Evolutionary conservation across 768 basidiomycete species (phyloP), one percentile per base, ranked within the genome.

Genomic region (Phallus indusiatus): DNA sequence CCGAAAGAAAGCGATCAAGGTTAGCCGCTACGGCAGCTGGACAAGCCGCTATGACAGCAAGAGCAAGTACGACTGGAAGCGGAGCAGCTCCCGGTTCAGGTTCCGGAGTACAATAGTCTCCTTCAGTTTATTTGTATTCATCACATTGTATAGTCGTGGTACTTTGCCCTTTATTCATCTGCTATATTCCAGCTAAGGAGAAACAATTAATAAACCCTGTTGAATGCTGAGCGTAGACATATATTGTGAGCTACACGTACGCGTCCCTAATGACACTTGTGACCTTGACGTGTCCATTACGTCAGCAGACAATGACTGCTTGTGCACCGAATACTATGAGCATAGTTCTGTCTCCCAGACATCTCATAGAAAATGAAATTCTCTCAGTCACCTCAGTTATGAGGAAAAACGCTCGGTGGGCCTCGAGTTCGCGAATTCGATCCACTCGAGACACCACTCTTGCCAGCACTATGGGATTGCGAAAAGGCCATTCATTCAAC

Each of bases 391-490:
- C 93, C 36, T 88, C 90, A 1, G 81, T 84, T 18, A 98, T 99
- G 94, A 89, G 95, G 71, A 92, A 94, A 76, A 98, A 98, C 74
- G 93, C 94, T 50, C 83, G 96, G 48, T 97, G 95, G 95, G 88
- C 94, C 17, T 83, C 88, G 12, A 81, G 81, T 49, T 80, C 78
- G 55, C 81, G 84, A 66, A 81, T 58, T 49, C 64, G 80, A 22
- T 76, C 82, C 66, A 73, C 81, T 53, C 77, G 81, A 63, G 86
- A 86, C 66, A 80, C 84, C 18, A 79, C 82, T 1, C 73, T 92
- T 46, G 87, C 87, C 51, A 85, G 77, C 66, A 86, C 84, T 65
- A 80, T 88, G 47, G 89, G 89, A 28, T 79, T 90, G 49, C 78
- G 87, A 53, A 79, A 86, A 65, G 77, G 83, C 9, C 78, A 74